phyloP scores from a whole-genome alignment of 1,284 basidiomycete genomes.

The Ganoderma lucidum region DNA sequence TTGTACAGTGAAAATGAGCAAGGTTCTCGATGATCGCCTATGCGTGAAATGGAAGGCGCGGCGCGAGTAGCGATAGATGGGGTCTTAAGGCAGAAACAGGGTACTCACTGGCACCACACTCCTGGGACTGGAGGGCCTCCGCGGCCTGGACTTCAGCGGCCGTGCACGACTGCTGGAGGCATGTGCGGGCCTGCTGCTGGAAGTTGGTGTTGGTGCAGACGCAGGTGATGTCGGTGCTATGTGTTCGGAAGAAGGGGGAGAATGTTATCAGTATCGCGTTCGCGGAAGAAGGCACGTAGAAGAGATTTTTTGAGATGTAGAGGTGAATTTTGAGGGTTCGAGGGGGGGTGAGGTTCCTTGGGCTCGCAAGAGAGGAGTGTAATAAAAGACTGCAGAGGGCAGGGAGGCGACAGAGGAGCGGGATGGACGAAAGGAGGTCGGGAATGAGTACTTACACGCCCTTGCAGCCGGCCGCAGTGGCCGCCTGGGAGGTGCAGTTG shows the following conservation, averaged over 20 bases:
- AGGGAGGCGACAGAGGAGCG: not conserved
- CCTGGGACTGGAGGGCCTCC: constrained; percentile 30
- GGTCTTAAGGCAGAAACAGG: constrained; percentile 29
- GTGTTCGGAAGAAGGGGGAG: not conserved
- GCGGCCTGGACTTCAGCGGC: constrained; percentile 35
- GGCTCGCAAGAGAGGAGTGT: too few species aligned
- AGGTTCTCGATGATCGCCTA: not conserved
- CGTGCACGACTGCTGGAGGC: constrained; percentile 37
- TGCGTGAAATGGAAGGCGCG: too few species aligned
- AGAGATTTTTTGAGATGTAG: not conserved
- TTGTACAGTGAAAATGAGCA: not conserved
- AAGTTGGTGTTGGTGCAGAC: constrained; percentile 39
- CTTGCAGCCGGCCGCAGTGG: constrained; percentile 29
- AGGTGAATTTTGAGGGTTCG: not conserved
- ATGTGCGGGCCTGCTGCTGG: constrained; percentile 33
- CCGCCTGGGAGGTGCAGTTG: constrained; percentile 33
- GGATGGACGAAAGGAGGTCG: not conserved
- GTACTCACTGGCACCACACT: constrained; percentile 42
- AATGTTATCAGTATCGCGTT: not conserved
- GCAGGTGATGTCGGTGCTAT: constrained; percentile 39
- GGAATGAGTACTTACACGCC: constrained; percentile 29
- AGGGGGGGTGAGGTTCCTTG: too few species aligned
- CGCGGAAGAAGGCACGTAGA: not conserved
- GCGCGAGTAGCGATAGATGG: not conserved
- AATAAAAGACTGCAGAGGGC: not conserved